Percentiles rank a stretch among this genome's conserved stretches.
phyloP scores from a whole-genome alignment of 2,329 filamentous ascomycete species.

The Raffaelea deltoideospora region DNA sequence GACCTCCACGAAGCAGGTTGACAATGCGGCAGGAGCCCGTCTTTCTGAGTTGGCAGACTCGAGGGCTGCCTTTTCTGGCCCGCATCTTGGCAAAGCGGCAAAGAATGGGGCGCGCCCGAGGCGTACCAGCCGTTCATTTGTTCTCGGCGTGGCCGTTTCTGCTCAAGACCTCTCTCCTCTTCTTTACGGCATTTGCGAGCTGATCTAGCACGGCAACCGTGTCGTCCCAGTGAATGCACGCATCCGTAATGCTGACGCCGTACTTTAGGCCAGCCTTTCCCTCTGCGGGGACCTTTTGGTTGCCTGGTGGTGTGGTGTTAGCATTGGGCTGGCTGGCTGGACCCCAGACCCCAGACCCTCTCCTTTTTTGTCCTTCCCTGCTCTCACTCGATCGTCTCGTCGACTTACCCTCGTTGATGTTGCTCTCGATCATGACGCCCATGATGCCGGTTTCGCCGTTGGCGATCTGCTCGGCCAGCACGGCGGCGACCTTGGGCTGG shows the following conservation, averaged over 20 bases:
- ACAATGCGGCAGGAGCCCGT: no score
- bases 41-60: no score
- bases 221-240: constrained; percentile 89
- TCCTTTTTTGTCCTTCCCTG: no score
- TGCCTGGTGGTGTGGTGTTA: constrained; percentile 35
- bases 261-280: constrained; percentile 77
- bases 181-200: constrained; percentile 66
- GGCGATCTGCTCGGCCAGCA: constrained; percentile 69
- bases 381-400: no score
- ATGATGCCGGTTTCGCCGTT: constrained; percentile 77
- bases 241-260: constrained; percentile 93
- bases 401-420: constrained; percentile 84
- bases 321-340: no score
- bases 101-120: neutral
- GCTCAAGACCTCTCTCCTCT: constrained; percentile 40
- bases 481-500: constrained; percentile 81
- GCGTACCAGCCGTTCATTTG: neutral
- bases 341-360: no score
- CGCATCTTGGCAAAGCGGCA: neutral
- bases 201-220: constrained; percentile 64
- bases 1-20: no score
- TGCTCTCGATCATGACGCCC: constrained; percentile 98
- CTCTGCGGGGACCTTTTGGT: constrained; percentile 81
- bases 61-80: no score
- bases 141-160: constrained; percentile 13